Evolutionary conservation across 306 rosid species (phyloP).

Genomic region (Malus orientalis): DNA sequence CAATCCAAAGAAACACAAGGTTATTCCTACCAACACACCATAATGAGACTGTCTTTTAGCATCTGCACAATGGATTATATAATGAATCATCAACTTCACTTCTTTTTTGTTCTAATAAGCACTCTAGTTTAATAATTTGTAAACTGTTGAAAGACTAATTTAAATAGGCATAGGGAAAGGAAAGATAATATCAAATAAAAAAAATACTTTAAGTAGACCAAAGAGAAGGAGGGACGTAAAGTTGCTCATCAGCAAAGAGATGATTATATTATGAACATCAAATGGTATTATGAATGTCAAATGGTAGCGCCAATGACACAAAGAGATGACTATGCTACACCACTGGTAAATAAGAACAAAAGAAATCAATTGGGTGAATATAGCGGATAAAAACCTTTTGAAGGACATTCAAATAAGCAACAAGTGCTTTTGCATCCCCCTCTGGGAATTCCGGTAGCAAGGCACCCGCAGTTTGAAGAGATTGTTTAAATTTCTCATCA

Average conservation of each 20-base stretch:
- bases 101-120: neutral
- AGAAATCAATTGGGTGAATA: neutral
- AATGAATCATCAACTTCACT: neutral
- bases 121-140: neutral
- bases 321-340: neutral
- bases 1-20: conserved; percentile 13
- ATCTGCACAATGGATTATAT: neutral
- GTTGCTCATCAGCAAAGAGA: neutral
- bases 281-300: neutral
- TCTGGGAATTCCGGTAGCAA: conserved; percentile 81
- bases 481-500: conserved; percentile 89
- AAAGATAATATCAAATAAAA: neutral
- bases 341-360: neutral
- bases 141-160: neutral
- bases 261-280: neutral
- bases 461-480: conserved; percentile 83
- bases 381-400: conserved; percentile 49
- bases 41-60: neutral
- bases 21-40: neutral
- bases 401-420: conserved; percentile 83
- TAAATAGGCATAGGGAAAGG: neutral
- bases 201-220: neutral
- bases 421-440: conserved; percentile 97
- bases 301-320: neutral
- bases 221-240: neutral